Base-by-base conservation (phyloP, 805 yeast genomes). In the Suhomyces prunicola region DNA sequence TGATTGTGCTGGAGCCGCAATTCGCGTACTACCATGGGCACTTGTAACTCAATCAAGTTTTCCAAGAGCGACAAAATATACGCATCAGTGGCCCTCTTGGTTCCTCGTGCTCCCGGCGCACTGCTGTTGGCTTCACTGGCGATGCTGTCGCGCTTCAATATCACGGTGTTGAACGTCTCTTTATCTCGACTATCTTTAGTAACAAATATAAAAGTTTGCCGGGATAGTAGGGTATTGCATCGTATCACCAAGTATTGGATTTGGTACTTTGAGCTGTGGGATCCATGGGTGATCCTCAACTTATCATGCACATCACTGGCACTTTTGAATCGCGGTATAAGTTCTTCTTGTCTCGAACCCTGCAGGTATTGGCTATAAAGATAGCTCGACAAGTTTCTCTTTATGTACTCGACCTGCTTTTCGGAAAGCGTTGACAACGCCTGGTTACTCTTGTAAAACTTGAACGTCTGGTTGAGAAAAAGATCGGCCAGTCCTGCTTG, bases 401-500 rank as follows among this genome's bases (percentile, higher is more conserved):
- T 44, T 5, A 57, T 22, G 23, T 49, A 53, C 39, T 24, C 22
- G 15, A 49, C 23, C 33, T 57, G 56, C 4, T 12, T 19, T 15
- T 5, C 35, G 1, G 44, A 52, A 23, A 46, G 35, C 36, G 13
- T 15, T 12, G 48, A 35, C 10, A 55, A 26, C 10, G 44, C 24
- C 33, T 50, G 53, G 53, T 57, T 54, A 48, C 50, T 46, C 40
- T 54, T 55, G 48, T 50, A 47, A 10, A 57, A 40, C 54, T 53
- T 53, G 52, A 55, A 57, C 29, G 57, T 53, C 40, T 55, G 58
- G 53, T 57, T 54, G 44, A 53, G 42, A 33, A 57, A 55, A 44
- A 57, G 48, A 26, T 55, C 50, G 10, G 36, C 49, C 24, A 39
- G 42, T 10, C 42, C 42, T 24, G 42, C 42, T 17, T 39, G 24